phyloP scores from a whole-genome alignment of 768 basidiomycete genomes.

The Hericium rajendrae region DNA sequence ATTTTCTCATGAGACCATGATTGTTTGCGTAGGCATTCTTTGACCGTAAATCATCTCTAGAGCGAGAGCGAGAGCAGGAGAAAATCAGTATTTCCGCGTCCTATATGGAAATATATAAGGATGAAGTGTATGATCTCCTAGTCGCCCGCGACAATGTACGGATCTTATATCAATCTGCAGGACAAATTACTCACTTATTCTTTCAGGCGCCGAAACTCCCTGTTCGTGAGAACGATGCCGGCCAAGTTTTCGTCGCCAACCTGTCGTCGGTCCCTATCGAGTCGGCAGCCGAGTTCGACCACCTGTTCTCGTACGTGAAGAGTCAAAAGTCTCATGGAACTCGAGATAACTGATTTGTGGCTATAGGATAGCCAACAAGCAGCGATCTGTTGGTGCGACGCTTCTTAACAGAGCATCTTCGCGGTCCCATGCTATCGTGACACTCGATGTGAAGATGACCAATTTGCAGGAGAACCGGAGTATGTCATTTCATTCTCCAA shows the following conservation, averaged over 20 bases:
- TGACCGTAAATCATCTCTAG: conserved; percentile 9
- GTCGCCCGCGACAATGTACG: conserved; percentile 60
- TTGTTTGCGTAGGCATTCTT: conserved; percentile 4
- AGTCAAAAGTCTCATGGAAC: background rate
- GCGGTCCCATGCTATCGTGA: conserved; percentile 81
- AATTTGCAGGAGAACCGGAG: conserved; percentile 46
- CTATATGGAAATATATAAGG: conserved; percentile 89
- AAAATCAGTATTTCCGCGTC: conserved; percentile 46
- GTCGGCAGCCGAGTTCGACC: conserved; percentile 38
- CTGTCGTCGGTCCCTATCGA: conserved; percentile 29
- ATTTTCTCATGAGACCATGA: background rate
- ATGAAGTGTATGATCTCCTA: conserved; percentile 83
- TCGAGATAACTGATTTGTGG: background rate
- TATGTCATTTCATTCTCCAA: conserved; percentile 21
- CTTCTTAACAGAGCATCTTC: conserved; percentile 80
- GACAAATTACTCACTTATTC: background rate
- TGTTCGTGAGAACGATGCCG: conserved; percentile 41
- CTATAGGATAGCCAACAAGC: conserved; percentile 57
- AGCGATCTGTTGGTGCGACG: conserved; percentile 79
- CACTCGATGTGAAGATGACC: conserved; percentile 54
- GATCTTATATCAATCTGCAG: conserved; percentile 2
- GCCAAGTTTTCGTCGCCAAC: conserved; percentile 48
- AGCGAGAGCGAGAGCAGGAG: conserved; percentile 23
- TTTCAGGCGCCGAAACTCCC: conserved; percentile 43
- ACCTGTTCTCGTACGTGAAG: conserved; percentile 34